A percentile compares a stretch with the other conserved stretches of the same genome.
These are phyloP conservation scores for Aspergillus chevalieri DNA, from an alignment of 2,329 filamentous ascomycete genomes.

Conservation along the genomic window DNA sequence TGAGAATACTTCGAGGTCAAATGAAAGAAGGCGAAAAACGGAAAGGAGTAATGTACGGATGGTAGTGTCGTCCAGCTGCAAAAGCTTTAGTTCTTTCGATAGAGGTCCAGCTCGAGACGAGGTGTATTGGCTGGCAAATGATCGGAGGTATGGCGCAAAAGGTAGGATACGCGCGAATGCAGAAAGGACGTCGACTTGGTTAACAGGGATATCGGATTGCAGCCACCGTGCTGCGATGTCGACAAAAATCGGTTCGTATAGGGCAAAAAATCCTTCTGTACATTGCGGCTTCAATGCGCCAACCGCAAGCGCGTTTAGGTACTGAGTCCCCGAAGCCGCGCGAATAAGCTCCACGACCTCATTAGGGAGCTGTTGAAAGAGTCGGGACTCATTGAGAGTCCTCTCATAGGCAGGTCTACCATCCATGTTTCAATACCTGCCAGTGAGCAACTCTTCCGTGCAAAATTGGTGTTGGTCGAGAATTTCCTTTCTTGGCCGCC, in stretches of 20 bases:
- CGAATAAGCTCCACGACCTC: constrained; percentile 65
- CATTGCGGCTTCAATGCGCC: constrained; percentile 63
- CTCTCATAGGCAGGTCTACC: constrained; percentile 38
- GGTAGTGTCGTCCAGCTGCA: constrained; percentile 31
- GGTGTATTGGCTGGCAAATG: constrained; percentile 57
- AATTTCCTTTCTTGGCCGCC: constrained; percentile 10
- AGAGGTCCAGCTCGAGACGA: constrained; percentile 28
- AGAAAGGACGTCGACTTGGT: constrained; percentile 49
- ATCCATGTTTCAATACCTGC: constrained; percentile 32
- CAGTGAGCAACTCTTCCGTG: constrained; percentile 25
- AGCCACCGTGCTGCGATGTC: constrained; percentile 81
- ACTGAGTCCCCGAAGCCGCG: constrained; percentile 56
- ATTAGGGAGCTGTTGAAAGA: constrained; percentile 57
- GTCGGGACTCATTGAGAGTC: constrained; percentile 48
- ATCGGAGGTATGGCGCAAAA: constrained; percentile 71
- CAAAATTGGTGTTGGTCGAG: constrained; percentile 22
- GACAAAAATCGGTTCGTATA: constrained; percentile 69
- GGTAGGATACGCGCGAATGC: constrained; percentile 76
- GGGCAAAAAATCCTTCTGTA: constrained; percentile 67
- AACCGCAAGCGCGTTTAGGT: constrained; percentile 65
- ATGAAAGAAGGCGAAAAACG: constrained; percentile 71
- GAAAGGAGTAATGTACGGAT: constrained; percentile 56
- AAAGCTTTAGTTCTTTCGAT: constrained; percentile 23
- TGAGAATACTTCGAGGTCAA: constrained; percentile 64
- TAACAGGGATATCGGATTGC: constrained; percentile 25